Conservation (phyloP, 257 asterid species). For the Coffea eugenioides region DNA sequence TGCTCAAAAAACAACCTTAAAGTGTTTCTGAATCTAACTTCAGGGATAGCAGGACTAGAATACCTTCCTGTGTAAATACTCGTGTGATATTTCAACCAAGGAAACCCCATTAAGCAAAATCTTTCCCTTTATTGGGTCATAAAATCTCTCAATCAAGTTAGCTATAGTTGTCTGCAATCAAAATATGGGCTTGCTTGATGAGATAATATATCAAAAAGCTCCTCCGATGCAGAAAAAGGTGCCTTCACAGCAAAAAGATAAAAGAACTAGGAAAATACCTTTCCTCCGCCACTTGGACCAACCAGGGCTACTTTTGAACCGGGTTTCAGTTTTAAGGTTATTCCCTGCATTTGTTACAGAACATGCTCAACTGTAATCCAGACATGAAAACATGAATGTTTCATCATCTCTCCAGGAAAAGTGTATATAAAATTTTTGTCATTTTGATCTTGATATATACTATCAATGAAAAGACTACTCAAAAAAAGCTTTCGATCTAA, state of each 20-base stretch:
- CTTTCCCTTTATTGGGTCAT: conserved; percentile 68
- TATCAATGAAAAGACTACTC: neutral
- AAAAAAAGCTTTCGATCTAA: neutral
- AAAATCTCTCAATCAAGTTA: conserved; percentile 83
- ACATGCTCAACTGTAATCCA: neutral
- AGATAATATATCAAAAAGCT: neutral
- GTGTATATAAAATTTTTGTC: neutral
- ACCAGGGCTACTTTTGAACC: conserved; percentile 87
- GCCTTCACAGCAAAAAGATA: neutral
- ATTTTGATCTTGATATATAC: neutral
- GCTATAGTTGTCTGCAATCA: conserved; percentile 80
- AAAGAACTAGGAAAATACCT: conserved; percentile 39
- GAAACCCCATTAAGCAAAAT: conserved; percentile 73
- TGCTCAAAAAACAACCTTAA: neutral
- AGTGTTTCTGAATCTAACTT: neutral
- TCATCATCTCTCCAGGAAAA: neutral
- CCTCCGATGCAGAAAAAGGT: neutral
- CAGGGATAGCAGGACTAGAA: neutral
- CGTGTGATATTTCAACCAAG: conserved; percentile 65
- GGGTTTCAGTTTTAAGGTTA: conserved; percentile 54
- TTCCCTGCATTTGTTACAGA: conserved; percentile 51
- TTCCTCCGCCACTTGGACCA: conserved; percentile 96
- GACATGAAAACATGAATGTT: neutral
- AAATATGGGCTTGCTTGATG: neutral
- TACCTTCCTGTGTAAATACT: conserved; percentile 81